These are phyloP conservation scores for Neopestalotiopsis sp. DNA, from an alignment of 2,329 filamentous ascomycete genomes.

Conservation along the genomic window DNA sequence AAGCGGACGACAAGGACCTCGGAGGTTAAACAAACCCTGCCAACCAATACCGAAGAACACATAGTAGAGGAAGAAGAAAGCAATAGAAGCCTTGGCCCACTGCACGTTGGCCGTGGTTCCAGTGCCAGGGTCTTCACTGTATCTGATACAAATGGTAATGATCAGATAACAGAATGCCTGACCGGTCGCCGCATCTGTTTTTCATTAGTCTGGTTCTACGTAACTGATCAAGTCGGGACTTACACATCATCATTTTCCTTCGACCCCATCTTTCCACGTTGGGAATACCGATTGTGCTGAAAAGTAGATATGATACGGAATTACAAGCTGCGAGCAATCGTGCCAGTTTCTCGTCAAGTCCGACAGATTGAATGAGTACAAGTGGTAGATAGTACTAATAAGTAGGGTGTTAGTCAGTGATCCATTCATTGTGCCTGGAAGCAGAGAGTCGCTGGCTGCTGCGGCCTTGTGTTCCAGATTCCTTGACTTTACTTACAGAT, in stretches of 20 bases:
- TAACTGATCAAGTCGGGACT: neutral
- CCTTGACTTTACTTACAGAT: neutral
- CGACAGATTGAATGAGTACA: conserved; percentile 57
- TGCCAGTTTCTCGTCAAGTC: conserved; percentile 53
- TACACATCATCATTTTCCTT: conserved; percentile 62
- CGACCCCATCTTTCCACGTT: conserved; percentile 50
- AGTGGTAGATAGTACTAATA: conserved; percentile 43
- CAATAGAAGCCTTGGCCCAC: conserved; percentile 42
- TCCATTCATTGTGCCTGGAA: neutral
- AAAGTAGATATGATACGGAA: conserved; percentile 37
- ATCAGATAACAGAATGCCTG: conserved; percentile 56
- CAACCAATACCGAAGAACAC: conserved; percentile 57
- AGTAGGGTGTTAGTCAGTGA: neutral
- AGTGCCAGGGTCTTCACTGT: conserved; percentile 20
- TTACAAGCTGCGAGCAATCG: conserved; percentile 58
- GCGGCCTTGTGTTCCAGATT: neutral
- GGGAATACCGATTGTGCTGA: conserved; percentile 32
- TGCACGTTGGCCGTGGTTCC: conserved; percentile 17
- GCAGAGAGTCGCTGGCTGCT: neutral
- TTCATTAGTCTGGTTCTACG: neutral
- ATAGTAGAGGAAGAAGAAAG: conserved; percentile 60
- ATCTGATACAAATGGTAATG: conserved; percentile 28
- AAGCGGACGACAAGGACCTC: neutral
- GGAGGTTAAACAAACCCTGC: conserved; percentile 36
- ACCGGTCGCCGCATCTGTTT: conserved; percentile 48